Evolutionary conservation across 306 rosid species (phyloP), one percentile per base, ranked within the genome.

Genomic region (Gastrolobium villosum): DNA sequence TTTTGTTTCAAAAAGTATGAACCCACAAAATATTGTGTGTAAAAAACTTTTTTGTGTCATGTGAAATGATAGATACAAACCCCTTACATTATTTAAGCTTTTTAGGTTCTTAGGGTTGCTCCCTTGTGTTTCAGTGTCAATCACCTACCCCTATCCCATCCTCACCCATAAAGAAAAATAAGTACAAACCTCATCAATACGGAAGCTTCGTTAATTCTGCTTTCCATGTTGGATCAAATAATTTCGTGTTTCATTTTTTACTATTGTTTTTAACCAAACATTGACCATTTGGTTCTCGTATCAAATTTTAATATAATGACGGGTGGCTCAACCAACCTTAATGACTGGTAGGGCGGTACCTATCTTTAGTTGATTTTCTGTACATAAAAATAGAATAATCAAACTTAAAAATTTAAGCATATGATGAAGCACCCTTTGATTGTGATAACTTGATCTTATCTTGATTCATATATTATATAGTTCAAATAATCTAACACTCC

Each of bases 251-350:
- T 54, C 34, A 54, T 59, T 43, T 5, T 55, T 62, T 71, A 50
- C 15, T 61, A 79, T 71, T 79, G 53, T 50, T 49, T 80, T 54
- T 14, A 64, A 72, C 84, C 69, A 65, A 80, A 72, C 84, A 54
- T 80, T 80, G 79, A 73, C 74, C 61, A 54, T 63, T 52, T 50
- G 59, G 49, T 41, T 52, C 0, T 48, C 31, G 20, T 48, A 59
- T 60, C 30, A 62, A 15, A 41, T 43, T 77, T 79, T 36, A 46
- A 79, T 57, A 57, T 20, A 20, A 20, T 8, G 57, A 65, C 20
- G 50, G 68, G 34, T 56, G 59, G 60, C 75, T 34, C 49, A 34
- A 45, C 5, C 66, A 34, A 45, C 5, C 66, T 69, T 79, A 30
- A n/a, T 37, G 26, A 15, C 53, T 45, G 31, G 31, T 34, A 78